phyloP scores from a whole-genome alignment of 1,139 yeast species.

The Scheffersomyces cryptocercus region DNA sequence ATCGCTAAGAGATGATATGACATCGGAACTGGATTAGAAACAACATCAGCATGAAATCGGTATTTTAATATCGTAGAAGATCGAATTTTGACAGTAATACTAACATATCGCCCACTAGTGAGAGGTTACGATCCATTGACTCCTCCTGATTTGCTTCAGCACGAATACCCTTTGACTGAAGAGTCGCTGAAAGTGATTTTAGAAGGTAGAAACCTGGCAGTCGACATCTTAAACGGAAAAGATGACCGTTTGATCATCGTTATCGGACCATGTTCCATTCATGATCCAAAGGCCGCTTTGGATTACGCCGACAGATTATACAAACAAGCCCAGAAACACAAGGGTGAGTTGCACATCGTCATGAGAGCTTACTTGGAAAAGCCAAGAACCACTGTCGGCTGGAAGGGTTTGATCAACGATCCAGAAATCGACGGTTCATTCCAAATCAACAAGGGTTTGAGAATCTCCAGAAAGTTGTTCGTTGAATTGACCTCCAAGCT shows the following conservation, averaged over 20 bases:
- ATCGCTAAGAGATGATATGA: not conserved
- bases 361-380: constrained; percentile 98
- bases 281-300: constrained; percentile 84
- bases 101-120: constrained; percentile 9
- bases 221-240: constrained; percentile 66
- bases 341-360: constrained; percentile 74
- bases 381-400: constrained; percentile 98
- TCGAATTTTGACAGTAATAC: constrained; percentile 2
- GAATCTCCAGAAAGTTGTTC: constrained; percentile 83
- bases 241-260: constrained; percentile 82
- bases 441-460: constrained; percentile 93
- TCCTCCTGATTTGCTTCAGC: constrained; percentile 92
- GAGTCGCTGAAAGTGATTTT: constrained; percentile 62
- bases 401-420: constrained; percentile 98
- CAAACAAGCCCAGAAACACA: constrained; percentile 65
- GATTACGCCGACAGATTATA: constrained; percentile 80
- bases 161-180: constrained; percentile 74
- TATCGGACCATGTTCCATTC: constrained; percentile 96
- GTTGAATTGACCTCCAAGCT: constrained; percentile 76
- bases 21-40: too few species aligned
- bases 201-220: constrained; percentile 75
- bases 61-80: not conserved
- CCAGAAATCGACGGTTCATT: constrained; percentile 92
- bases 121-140: constrained; percentile 90
- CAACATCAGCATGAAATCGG: not conserved